Base-by-base conservation (phyloP, 2,329 filamentous ascomycete genomes). In the Beauveria caledonica region DNA sequence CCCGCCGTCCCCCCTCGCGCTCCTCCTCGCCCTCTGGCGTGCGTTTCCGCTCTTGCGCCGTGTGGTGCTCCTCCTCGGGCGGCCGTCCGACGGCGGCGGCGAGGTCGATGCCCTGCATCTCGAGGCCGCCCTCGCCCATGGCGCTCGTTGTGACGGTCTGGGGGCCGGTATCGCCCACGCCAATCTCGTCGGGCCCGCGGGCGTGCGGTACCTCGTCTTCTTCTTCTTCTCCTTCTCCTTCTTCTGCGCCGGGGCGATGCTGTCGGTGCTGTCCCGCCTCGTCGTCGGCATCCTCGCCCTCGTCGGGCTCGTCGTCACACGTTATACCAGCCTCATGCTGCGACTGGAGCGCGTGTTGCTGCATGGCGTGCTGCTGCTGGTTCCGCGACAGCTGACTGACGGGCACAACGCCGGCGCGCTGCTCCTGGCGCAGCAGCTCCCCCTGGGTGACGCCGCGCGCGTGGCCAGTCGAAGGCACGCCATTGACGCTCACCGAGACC, bases 351-450 rank as follows among this genome's bases (percentile, higher is more conserved):
- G 3, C 65, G 13, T 53, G 50, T 8, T 39, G 52, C 21, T 39
- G 42, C 54, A 42, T 54, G 19, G 33, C 33, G 33, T 25, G 52
- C 40, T 40, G 36, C 62, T 23, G 72, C 68, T 58, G 77, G 46
- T 69, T 73, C 56, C 80, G 75, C 46, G 77, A 73, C 25, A 85
- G 74, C 69, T 88, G 86, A 61, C 79, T 83, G 39, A 86, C 81
- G 25, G 90, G 88, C 7, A 93, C 87, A 17, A 93, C 85, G 42
- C 89, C 89, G 1, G 89, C 88, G 69, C 88, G 85, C 74, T 95
- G 91, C 72, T 95, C 91, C 73, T 94, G 89, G n/a, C 91, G 80
- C 25, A 95, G 77, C 23, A 95, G 79, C 72, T 95, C 91, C 52
- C 90, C 90, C 73, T 96, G 91, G 1, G 89, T 92, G 57, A 92